phyloP scores from a whole-genome alignment of 495 filamentous ascomycete species.

The Thermothielavioides terrestris region DNA sequence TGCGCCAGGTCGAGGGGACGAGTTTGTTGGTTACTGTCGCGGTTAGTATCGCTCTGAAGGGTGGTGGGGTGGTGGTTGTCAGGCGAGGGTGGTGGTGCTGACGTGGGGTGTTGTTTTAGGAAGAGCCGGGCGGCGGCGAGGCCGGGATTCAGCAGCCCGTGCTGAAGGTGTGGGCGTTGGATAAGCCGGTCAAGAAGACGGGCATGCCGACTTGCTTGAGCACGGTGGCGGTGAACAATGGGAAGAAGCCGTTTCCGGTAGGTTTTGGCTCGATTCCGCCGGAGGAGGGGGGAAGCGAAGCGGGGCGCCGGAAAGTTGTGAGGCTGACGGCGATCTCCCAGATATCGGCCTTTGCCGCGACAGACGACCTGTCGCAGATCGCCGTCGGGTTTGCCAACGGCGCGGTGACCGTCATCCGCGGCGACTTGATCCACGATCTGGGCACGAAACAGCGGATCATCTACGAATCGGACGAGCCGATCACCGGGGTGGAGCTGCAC shows the following conservation, averaged over 20 bases:
- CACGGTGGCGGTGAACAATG: conserved; percentile 78
- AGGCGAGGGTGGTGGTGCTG: conserved; percentile 54
- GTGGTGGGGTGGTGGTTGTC: background rate
- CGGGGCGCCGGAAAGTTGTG: too few relatives aligned
- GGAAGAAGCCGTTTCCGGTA: conserved; percentile 85
- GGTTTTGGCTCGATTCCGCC: conserved; percentile 9
- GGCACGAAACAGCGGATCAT: conserved; percentile 94
- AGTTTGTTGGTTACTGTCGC: conserved; percentile 78
- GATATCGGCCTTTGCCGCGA: conserved; percentile 83
- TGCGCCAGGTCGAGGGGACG: conserved; percentile 87
- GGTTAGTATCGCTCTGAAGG: conserved; percentile 18
- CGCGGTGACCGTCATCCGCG: conserved; percentile 83
- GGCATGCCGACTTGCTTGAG: conserved; percentile 79
- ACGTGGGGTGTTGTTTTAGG: background rate
- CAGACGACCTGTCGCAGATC: conserved; percentile 81
- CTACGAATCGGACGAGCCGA: conserved; percentile 92
- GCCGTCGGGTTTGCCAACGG: conserved; percentile 95
- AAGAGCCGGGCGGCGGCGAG: background rate
- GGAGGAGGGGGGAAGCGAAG: background rate
- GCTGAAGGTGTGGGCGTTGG: conserved; percentile 91
- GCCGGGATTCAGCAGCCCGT: conserved; percentile 51
- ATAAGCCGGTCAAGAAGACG: conserved; percentile 90
- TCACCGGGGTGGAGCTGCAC: conserved; percentile 78
- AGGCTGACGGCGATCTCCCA: conserved; percentile 25
- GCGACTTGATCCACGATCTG: conserved; percentile 90